These are phyloP conservation scores for Trichoderma oligosporum DNA, from an alignment of 2,329 filamentous ascomycete species.

Conservation along the genomic window DNA sequence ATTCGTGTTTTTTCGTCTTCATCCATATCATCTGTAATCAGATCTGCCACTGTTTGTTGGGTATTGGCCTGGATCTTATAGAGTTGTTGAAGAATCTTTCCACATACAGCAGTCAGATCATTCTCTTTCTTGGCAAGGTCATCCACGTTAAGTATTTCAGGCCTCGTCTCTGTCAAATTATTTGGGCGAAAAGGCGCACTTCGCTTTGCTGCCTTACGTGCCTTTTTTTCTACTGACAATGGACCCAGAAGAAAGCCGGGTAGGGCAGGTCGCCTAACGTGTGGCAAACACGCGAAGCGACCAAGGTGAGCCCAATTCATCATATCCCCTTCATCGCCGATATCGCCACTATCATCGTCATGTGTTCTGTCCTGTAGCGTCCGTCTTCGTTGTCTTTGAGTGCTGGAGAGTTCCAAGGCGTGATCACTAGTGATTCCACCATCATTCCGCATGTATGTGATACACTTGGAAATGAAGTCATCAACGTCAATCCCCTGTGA, in stretches of 20 bases:
- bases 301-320: slow-evolving; percentile 87
- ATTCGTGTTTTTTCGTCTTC: slow-evolving; percentile 47
- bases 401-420: slow-evolving; percentile 48
- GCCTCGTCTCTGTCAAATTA: slow-evolving; percentile 66
- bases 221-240: slow-evolving; percentile 81
- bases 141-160: slow-evolving; percentile 70
- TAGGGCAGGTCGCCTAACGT: slow-evolving; percentile 69
- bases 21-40: slow-evolving; percentile 45
- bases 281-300: slow-evolving; percentile 68
- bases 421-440: slow-evolving; percentile 51
- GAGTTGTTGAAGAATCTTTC: slow-evolving; percentile 66
- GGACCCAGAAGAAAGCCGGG: slow-evolving; percentile 85
- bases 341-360: slow-evolving; percentile 53
- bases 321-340: slow-evolving; percentile 70
- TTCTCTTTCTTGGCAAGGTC: slow-evolving; percentile 75
- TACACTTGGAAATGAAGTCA: slow-evolving; percentile 86
- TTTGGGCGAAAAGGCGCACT: slow-evolving; percentile 66
- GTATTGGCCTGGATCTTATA: slow-evolving; percentile 44
- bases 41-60: slow-evolving; percentile 43
- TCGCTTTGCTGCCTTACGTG: slow-evolving; percentile 66
- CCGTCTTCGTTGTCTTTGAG: slow-evolving; percentile 45
- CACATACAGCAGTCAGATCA: slow-evolving; percentile 74
- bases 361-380: slow-evolving; percentile 34
- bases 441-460: slow-evolving; percentile 76
- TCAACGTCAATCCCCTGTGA: slow-evolving; percentile 80